Evolutionary conservation across 768 basidiomycete species (phyloP).

Genomic region (Termitomyces sp.): DNA sequence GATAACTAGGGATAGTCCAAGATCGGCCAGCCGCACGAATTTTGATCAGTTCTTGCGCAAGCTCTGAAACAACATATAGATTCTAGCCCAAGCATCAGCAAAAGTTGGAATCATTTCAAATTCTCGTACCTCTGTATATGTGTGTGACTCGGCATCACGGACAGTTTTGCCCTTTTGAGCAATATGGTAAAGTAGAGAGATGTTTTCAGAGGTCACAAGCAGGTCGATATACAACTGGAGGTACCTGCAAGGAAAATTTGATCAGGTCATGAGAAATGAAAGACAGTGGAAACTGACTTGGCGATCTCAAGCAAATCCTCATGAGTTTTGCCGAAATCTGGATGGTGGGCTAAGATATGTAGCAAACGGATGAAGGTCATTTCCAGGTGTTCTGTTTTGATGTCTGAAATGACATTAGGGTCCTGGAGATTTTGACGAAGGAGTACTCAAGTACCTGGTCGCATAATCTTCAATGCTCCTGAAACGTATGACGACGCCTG

Average conservation of each 20-base stretch:
- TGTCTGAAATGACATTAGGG: constrained; percentile 27
- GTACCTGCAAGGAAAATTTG: constrained; percentile 51
- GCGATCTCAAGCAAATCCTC: constrained; percentile 76
- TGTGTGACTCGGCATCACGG: constrained; percentile 67
- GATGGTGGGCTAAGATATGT: constrained; percentile 90
- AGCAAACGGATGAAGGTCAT: constrained; percentile 82
- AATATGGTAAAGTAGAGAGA: constrained; percentile 80
- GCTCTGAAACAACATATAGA: constrained; percentile 82
- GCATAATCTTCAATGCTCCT: constrained; percentile 43
- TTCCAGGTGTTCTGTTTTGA: constrained; percentile 70
- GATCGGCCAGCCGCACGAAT: constrained; percentile 56
- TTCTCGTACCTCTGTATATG: constrained; percentile 60
- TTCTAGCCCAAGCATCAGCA: constrained; percentile 47
- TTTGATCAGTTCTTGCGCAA: constrained; percentile 86
- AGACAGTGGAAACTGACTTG: constrained; percentile 48
- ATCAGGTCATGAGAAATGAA: background rate
- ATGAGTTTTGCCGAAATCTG: constrained; percentile 72
- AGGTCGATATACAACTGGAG: constrained; percentile 84
- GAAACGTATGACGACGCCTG: constrained; percentile 58
- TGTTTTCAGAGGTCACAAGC: constrained; percentile 74
- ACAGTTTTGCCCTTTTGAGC: constrained; percentile 85
- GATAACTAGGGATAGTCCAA: constrained; percentile 79
- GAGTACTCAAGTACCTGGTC: constrained; percentile 32
- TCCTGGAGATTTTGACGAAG: background rate
- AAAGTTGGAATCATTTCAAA: background rate